Evolutionary conservation across 257 asterid genomes (phyloP).

Genomic region (Penstemon davidsonii): DNA sequence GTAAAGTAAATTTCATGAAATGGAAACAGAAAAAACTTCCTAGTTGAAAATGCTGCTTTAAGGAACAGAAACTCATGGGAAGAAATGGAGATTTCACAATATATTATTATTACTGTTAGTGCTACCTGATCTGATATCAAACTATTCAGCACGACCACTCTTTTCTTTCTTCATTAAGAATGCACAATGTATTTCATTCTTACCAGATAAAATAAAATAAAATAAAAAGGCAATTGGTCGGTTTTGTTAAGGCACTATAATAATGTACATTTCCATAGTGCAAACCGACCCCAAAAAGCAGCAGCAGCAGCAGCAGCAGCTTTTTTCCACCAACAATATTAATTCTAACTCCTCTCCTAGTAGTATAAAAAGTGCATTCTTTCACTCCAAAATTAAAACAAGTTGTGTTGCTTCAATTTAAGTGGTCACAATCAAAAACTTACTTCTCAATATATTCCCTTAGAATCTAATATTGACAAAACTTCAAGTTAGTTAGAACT

Average conservation of each 20-base stretch:
- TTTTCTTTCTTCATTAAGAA: too few relatives aligned
- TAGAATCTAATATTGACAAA: slow-evolving; percentile 40
- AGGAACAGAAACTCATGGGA: too few relatives aligned
- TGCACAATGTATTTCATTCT: too few relatives aligned
- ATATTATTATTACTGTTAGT: too few relatives aligned
- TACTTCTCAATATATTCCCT: slow-evolving; percentile 38
- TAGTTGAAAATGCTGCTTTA: too few relatives aligned
- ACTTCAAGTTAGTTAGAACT: slow-evolving; percentile 17
- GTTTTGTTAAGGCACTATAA: slow-evolving; percentile 29
- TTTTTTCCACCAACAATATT: slow-evolving; percentile 38
- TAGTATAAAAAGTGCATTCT: slow-evolving; percentile 33
- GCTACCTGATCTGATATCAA: too few relatives aligned
- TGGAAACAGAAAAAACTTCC: too few relatives aligned
- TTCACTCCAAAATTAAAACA: slow-evolving; percentile 1
- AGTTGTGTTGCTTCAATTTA: slow-evolving; percentile 25
- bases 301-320: slow-evolving; percentile 1
- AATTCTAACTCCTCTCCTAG: slow-evolving; percentile 14
- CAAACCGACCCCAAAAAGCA: slow-evolving; percentile 31
- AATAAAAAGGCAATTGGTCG: slow-evolving; percentile 40
- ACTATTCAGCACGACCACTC: too few relatives aligned
- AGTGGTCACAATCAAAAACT: slow-evolving; percentile 33
- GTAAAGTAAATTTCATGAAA: too few relatives aligned
- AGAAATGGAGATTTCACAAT: too few relatives aligned
- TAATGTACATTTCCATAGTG: slow-evolving; percentile 21
- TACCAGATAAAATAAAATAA: too few relatives aligned